phyloP scores from a whole-genome alignment of 169 alveolate genomes.

The Amoebophrya sp. region DNA sequence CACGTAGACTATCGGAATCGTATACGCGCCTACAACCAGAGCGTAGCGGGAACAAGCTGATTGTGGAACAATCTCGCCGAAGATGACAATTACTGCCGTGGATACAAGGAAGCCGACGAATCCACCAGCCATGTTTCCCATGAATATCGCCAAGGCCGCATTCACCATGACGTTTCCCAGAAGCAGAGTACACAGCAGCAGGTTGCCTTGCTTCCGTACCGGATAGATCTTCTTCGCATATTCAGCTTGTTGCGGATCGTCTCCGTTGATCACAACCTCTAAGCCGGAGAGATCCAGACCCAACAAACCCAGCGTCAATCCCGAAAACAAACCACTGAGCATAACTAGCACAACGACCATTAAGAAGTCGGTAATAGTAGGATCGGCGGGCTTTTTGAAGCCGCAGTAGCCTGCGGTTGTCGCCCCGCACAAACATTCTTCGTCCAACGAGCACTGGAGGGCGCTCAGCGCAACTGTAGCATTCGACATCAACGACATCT shows the following conservation, averaged over 20 bases:
- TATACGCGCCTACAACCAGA: conserved; percentile 51
- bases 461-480: too few relatives aligned
- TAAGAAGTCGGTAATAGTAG: not conserved
- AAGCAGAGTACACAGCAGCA: conserved; percentile 51
- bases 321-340: conserved; percentile 52
- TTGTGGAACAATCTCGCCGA: conserved; percentile 60
- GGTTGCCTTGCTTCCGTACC: conserved; percentile 53
- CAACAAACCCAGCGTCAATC: conserved; percentile 56
- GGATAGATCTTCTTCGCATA: conserved; percentile 54
- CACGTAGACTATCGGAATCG: not conserved
- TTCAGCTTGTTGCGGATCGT: conserved; percentile 41
- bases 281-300: conserved; percentile 51
- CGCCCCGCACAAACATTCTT: not conserved
- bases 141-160: conserved; percentile 51
- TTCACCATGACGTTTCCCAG: conserved; percentile 55
- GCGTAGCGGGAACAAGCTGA: conserved; percentile 50
- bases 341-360: not conserved
- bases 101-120: conserved; percentile 48
- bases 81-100: conserved; percentile 47
- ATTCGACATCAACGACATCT: too few relatives aligned
- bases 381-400: not conserved
- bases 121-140: conserved; percentile 52
- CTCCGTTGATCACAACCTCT: conserved; percentile 52
- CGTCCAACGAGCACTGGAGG: not conserved
- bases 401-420: not conserved